Conservation (phyloP, 805 yeast genomes). For the Kodamaea leandrae region DNA sequence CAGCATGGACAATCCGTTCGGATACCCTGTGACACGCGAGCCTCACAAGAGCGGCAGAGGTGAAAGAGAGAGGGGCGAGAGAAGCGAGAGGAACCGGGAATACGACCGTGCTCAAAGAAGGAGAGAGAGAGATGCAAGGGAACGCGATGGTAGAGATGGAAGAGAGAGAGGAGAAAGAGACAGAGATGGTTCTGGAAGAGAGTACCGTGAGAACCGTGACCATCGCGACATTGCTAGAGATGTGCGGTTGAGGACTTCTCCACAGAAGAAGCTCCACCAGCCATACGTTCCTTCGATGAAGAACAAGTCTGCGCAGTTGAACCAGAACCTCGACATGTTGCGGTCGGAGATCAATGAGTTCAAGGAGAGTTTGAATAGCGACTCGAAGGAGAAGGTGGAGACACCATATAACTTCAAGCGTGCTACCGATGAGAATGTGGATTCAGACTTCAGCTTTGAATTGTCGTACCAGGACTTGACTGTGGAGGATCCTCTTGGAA, state of each 20-base stretch:
- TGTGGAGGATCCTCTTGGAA: conserved; percentile 38
- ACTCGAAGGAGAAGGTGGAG: conserved; percentile 11
- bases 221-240: neutral
- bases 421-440: conserved; percentile 11
- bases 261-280: conserved; percentile 6
- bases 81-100: conserved; percentile 3
- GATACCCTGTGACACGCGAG: neutral
- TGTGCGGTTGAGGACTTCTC: neutral
- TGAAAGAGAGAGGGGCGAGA: conserved; percentile 5
- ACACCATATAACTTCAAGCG: conserved; percentile 7
- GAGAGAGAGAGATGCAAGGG: conserved; percentile 2
- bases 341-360: conserved; percentile 44
- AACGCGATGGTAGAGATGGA: conserved; percentile 3
- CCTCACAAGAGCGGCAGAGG: neutral
- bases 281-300: conserved; percentile 15
- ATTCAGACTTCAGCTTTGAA: conserved; percentile 39
- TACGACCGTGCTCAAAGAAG: conserved; percentile 6
- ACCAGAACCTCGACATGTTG: conserved; percentile 40
- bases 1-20: conserved; percentile 1
- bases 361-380: conserved; percentile 38
- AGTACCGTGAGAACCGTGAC: conserved; percentile 2
- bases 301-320: conserved; percentile 34
- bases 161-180: conserved; percentile 1
- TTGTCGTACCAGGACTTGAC: conserved; percentile 38
- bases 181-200: neutral